Evolutionary conservation across 306 rosid species (phyloP), one percentile per base, ranked within the genome.

Genomic region (Rosa persica): DNA sequence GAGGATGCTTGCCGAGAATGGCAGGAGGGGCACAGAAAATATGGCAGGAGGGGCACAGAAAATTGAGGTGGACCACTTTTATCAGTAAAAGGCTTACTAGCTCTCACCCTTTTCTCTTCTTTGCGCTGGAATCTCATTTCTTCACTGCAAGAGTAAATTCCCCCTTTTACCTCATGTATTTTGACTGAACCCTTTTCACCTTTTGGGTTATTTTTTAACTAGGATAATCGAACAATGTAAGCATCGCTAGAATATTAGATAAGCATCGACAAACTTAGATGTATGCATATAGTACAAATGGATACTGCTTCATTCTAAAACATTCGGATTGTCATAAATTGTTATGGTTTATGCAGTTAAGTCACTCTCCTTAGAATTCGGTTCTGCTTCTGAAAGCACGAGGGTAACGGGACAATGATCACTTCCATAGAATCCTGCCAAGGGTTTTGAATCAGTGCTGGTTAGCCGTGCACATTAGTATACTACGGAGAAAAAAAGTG

Each of bases 401-500:
- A 95, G 88, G 43, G 89, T 85, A 78, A 91, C 93, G 7, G 97
- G 99, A 80, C 99, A 95, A 79, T 93, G 99, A 83, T 95, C 98
- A 77, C 98, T 95, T 80, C 98, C 98, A 68, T 87, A 86, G 82
- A 95, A 95, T 44, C 97, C 99, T 95, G 84, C 78, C 20, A 20
- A 77, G 65, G 76, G 67, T 57, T 58, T 71, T 49, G 79, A 67
- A 83, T 69, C 65, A 90, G 23, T 40, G 64, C 76, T 75, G 72
- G 55, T n/a, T 38, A 61, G 70, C 44, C 69, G 23, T 27, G 52
- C 16, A 49, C 11, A 8, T 11, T 30, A 4, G 70, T 65, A 72
- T 36, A 43, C 52, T 42, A 54, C 4, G n/a, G 23, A 62, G 25
- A 40, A 2, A 52, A 27, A 36, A 15, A 64, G 12, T n/a, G 46